Conservation (phyloP, 176 grass and related monocot genomes). For the Eragrostis curvula region DNA sequence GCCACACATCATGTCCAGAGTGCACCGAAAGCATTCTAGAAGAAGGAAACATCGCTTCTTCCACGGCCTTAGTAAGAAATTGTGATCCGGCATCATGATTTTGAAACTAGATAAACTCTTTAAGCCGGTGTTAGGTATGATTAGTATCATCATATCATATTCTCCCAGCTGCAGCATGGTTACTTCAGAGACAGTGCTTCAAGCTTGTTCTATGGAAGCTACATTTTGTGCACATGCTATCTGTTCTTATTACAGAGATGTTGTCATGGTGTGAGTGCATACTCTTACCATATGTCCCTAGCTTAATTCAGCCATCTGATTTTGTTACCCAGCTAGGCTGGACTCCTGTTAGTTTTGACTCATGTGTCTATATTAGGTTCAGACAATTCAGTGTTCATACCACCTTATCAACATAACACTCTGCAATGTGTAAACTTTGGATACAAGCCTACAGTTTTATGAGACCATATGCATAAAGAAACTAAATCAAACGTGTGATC, state of each 20-base stretch:
- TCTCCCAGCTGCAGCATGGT: neutral
- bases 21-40: slow-evolving; percentile 70
- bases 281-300: neutral
- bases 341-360: neutral
- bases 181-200: neutral
- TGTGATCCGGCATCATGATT: neutral
- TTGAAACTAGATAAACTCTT: neutral
- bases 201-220: neutral
- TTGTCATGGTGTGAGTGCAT: neutral
- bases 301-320: neutral
- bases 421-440: neutral
- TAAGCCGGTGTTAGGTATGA: neutral
- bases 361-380: neutral
- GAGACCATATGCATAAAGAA: neutral
- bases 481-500: neutral
- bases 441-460: neutral
- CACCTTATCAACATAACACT: neutral
- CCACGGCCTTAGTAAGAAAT: slow-evolving; percentile 82
- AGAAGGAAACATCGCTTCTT: slow-evolving; percentile 92
- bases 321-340: neutral
- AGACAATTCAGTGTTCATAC: neutral
- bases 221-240: neutral
- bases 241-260: neutral
- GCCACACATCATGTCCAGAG: slow-evolving; percentile 52
- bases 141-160: neutral